A percentile compares a stretch with the other conserved stretches of the same genome.
Conservation (phyloP, 1,139 yeast species). For the Blastobotrys illinoisensis region DNA sequence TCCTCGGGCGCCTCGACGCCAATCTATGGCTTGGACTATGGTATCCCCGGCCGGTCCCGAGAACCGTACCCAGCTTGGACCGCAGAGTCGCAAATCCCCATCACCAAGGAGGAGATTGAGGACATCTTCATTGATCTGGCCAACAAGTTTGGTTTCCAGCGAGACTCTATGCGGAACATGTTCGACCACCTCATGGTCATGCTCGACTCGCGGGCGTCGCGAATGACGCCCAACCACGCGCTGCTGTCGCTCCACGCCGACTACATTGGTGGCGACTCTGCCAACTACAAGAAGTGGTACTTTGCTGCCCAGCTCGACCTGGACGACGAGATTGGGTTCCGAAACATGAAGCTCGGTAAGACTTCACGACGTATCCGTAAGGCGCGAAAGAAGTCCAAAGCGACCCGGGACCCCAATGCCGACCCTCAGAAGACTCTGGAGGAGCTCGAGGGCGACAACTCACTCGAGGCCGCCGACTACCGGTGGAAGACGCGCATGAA, state of each 20-base stretch:
- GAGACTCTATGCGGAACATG: slow-evolving; percentile 96
- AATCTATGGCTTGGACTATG: slow-evolving; percentile 81
- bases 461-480: slow-evolving; percentile 72
- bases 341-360: slow-evolving; percentile 76
- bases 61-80: slow-evolving; percentile 98
- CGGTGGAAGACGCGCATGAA: slow-evolving; percentile 83
- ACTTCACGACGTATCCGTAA: slow-evolving; percentile 49
- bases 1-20: slow-evolving; percentile 97
- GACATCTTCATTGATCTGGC: slow-evolving; percentile 86
- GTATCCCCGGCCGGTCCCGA: slow-evolving; percentile 41
- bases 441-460: slow-evolving; percentile 83
- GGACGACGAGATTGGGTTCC: slow-evolving; percentile 75
- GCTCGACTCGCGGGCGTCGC: slow-evolving; percentile 89
- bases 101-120: slow-evolving; percentile 82
- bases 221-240: slow-evolving; percentile 97
- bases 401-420: slow-evolving; percentile 45
- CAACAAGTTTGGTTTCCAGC: slow-evolving; percentile 92
- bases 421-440: slow-evolving; percentile 55
- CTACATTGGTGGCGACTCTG: slow-evolving; percentile 90
- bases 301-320: slow-evolving; percentile 87
- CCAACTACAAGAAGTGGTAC: slow-evolving; percentile 93
- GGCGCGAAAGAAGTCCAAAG: slow-evolving; percentile 56
- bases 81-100: slow-evolving; percentile 82
- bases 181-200: slow-evolving; percentile 92
- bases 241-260: slow-evolving; percentile 90